Percentiles rank a stretch among this genome's conserved stretches.
These are phyloP conservation scores for Castanospermum australe DNA, from an alignment of 306 rosid species.

Conservation along the genomic window DNA sequence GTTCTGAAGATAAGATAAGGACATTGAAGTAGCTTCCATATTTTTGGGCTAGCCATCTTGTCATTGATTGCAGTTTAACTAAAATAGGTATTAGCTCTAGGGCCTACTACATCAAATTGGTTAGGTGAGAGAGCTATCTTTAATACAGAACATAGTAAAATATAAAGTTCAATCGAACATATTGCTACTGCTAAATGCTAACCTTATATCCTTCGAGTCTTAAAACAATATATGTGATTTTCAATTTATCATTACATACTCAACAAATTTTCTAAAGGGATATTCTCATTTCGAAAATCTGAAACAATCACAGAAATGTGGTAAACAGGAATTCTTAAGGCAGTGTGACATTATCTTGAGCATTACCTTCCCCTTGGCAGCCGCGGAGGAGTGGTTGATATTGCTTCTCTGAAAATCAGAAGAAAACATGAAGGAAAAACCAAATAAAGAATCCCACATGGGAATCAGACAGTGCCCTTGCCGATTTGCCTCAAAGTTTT, in stretches of 20 bases:
- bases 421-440: neutral
- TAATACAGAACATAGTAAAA: neutral
- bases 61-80: neutral
- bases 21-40: neutral
- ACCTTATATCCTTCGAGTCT: neutral
- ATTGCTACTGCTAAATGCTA: neutral
- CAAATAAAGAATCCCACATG: neutral
- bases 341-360: neutral
- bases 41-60: neutral
- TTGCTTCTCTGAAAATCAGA: conserved; percentile 48
- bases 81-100: neutral
- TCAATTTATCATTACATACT: neutral
- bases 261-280: neutral
- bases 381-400: conserved; percentile 38
- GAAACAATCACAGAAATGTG: neutral
- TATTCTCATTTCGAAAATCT: neutral
- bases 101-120: neutral
- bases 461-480: neutral
- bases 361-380: conserved; percentile 46
- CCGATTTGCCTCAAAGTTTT: neutral
- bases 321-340: neutral
- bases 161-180: neutral
- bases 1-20: neutral
- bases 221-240: neutral
- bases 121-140: neutral